Percentiles rank a stretch among this genome's conserved stretches.
phyloP scores from a whole-genome alignment of 208 protist species.

The Vickermania ingenoplastis region DNA sequence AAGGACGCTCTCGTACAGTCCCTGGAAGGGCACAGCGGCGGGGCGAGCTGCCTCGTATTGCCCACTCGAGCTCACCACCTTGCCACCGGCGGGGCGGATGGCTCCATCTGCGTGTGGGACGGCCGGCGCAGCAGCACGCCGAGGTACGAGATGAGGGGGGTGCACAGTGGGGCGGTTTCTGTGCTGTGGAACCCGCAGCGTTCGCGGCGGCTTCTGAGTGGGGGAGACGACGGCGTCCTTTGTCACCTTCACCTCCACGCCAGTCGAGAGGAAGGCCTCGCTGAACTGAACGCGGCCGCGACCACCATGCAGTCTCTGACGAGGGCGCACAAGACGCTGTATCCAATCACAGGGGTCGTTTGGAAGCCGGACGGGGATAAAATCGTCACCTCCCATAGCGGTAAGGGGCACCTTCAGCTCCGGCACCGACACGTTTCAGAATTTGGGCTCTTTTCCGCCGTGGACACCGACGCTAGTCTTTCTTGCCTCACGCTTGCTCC shows the following conservation, averaged over 20 bases:
- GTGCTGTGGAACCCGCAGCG: conserved; percentile 63
- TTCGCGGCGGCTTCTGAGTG: conserved; percentile 65
- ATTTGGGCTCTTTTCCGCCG: conserved; percentile 52
- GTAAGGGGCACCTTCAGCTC: conserved; percentile 63
- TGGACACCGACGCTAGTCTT: conserved; percentile 31
- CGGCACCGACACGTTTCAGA: conserved; percentile 45
- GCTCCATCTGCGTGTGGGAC: conserved; percentile 68
- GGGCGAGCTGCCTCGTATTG: conserved; percentile 48
- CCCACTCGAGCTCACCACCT: conserved; percentile 71
- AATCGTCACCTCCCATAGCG: conserved; percentile 49
- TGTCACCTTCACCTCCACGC: conserved; percentile 69
- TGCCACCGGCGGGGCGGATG: conserved; percentile 49
- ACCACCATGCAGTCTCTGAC: conserved; percentile 23
- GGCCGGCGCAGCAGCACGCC: conserved; percentile 33
- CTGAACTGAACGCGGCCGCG: background rate
- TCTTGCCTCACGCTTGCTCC: conserved; percentile 54
- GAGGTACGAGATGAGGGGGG: conserved; percentile 52
- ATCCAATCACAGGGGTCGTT: conserved; percentile 58
- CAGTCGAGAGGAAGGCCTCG: no score
- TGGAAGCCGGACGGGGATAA: conserved; percentile 24
- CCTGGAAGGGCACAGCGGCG: conserved; percentile 45
- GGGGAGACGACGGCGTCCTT: conserved; percentile 59
- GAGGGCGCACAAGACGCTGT: conserved; percentile 43
- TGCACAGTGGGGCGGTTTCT: conserved; percentile 51
- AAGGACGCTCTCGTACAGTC: conserved; percentile 55